A percentile compares a stretch with the other conserved stretches of the same genome.
Conservation (phyloP, 1,139 yeast genomes). For the Neolecta irregularis region DNA sequence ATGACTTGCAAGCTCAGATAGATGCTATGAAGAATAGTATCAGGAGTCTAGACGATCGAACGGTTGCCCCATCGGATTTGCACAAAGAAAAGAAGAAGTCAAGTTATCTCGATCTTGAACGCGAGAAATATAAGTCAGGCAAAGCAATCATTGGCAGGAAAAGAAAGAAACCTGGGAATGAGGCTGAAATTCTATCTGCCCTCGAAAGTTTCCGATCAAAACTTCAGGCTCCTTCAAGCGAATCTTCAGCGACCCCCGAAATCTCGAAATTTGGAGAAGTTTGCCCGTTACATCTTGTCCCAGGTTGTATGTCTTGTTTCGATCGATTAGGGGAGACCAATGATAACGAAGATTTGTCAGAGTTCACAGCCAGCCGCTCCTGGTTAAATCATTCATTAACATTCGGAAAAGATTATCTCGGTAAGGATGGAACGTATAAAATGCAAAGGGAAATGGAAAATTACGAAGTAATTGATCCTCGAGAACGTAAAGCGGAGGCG, state of each 20-base stretch:
- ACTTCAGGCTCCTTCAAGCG: conserved; percentile 14
- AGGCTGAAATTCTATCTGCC: conserved; percentile 10
- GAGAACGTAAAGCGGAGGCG: conserved; percentile 7
- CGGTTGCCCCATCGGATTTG: not conserved
- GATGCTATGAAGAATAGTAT: conserved; percentile 12
- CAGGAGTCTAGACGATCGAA: conserved; percentile 7
- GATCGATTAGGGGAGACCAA: conserved; percentile 19
- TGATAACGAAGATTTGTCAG: conserved; percentile 14
- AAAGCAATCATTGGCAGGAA: conserved; percentile 11
- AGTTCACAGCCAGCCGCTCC: conserved; percentile 11
- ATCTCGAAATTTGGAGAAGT: too few relatives aligned
- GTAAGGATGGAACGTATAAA: conserved; percentile 11
- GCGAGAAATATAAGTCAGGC: conserved; percentile 12
- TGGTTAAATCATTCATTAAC: conserved; percentile 14
- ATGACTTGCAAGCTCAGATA: conserved; percentile 14
- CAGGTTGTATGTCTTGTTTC: conserved; percentile 18
- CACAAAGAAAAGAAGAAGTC: conserved; percentile 8
- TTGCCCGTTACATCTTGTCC: conserved; percentile 17
- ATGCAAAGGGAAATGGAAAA: conserved; percentile 8
- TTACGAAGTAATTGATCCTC: conserved; percentile 13
- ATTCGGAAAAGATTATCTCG: conserved; percentile 14
- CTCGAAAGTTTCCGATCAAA: conserved; percentile 19
- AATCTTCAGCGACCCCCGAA: too few relatives aligned
- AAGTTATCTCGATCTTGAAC: conserved; percentile 15
- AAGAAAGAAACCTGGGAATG: conserved; percentile 5